These are phyloP conservation scores for Artemisia tridentata DNA, from an alignment of 129 eudicot genomes.

Conservation along the genomic window DNA sequence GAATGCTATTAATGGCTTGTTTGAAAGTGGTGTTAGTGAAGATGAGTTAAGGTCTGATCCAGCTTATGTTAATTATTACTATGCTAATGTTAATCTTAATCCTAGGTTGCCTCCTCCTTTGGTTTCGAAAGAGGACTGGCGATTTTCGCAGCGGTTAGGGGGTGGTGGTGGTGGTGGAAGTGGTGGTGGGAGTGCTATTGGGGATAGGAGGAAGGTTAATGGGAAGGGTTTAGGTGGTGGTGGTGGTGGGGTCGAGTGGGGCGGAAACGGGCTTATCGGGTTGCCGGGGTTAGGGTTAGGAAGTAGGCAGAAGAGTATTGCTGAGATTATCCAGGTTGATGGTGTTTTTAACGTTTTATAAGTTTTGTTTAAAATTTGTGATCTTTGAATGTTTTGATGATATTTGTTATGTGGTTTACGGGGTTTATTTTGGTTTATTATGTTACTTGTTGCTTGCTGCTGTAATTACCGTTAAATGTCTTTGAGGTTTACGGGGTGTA, in stretches of 20 bases:
- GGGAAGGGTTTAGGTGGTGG: slow-evolving; percentile 33
- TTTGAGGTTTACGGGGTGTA: too few relatives aligned
- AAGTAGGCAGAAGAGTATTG: slow-evolving; percentile 77
- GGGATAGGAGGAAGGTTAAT: slow-evolving; percentile 27
- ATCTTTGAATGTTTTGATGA: not conserved
- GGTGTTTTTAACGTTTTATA: not conserved
- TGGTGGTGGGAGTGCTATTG: slow-evolving; percentile 45
- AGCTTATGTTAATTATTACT: slow-evolving; percentile 66
- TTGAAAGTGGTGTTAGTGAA: slow-evolving; percentile 48
- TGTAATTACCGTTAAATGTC: too few relatives aligned
- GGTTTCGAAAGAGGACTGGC: slow-evolving; percentile 88
- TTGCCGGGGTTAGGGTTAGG: slow-evolving; percentile 80
- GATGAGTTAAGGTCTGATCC: slow-evolving; percentile 98
- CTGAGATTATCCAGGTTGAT: slow-evolving; percentile 81
- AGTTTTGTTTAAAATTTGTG: slow-evolving; percentile 16
- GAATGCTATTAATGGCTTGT: slow-evolving; percentile 63
- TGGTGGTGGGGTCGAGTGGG: slow-evolving; percentile 52
- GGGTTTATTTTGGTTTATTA: not conserved
- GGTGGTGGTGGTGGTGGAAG: slow-evolving; percentile 38
- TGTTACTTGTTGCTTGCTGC: not conserved
- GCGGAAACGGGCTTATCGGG: slow-evolving; percentile 78
- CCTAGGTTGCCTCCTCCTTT: slow-evolving; percentile 97
- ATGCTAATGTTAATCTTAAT: slow-evolving; percentile 77
- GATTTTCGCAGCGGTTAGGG: slow-evolving; percentile 68
- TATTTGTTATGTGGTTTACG: not conserved